Evolutionary conservation across 2,329 filamentous ascomycete genomes (phyloP), one percentile per base, ranked within the genome.

Genomic region (Cordyceps tenuipes): DNA sequence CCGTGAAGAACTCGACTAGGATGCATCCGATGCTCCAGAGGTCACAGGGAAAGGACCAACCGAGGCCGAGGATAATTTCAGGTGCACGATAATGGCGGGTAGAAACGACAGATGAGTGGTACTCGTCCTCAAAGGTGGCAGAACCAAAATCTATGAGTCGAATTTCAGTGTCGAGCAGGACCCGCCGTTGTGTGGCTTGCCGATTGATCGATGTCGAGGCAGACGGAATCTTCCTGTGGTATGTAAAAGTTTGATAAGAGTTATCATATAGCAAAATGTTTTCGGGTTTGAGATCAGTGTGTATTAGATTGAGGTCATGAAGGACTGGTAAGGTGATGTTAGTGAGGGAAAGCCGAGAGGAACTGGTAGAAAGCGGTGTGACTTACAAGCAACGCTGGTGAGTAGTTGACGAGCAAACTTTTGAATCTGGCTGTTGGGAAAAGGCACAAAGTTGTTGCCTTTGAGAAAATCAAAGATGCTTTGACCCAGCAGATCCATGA

Each of bases 381-480:
- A 85, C 90, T 81, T 77, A 96, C 91, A 99, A 61, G 94, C 94
- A 69, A 99, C 95, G 69, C 93, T 97, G n/a, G 93, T 97, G 63
- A 99, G 89, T 17, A 99, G 79, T 71, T 99, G 94, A 54, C 93
- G 86, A 52, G 94, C 94, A 79, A 99, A 97, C 71, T 85, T 93
- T 73, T 97, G 94, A 62, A 99, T 99, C 74, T 99, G 94, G 65
- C 92, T 97, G 79, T 95, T 97, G 13, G 94, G 94, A 69, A 99
- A 99, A 0, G 94, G 94, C 19, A 96, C 91, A 70, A 99, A 99
- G 64, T 85, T 83, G 70, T 97, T 97, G 69, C 88, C 87, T 77
- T 99, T 99, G 52, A 99, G 81, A 67, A 99, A 99, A 75, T 99
- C 94, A 71, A 99, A 99, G 57, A 99, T 93, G 68, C 93, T 97